Base-by-base conservation (phyloP, 2,329 filamentous ascomycete species). In the Shiraia bambusicola region DNA sequence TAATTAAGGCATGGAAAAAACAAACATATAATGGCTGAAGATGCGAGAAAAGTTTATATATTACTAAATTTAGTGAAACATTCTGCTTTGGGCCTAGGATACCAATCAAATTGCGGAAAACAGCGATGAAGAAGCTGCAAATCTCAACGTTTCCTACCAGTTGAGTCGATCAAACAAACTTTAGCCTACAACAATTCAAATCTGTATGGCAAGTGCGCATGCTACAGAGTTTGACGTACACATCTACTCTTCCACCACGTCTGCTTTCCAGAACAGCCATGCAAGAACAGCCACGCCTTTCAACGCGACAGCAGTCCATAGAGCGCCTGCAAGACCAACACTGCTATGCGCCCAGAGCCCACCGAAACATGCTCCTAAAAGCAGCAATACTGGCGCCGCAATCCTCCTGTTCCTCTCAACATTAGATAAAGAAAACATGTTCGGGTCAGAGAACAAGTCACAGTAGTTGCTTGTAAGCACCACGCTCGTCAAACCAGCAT, bases 401-500 rank as follows among this genome's bases (percentile, higher is more conserved):
- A 70, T 58, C 32, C 80, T 69, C 35, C 77, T 69, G 59, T 81
- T 79, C 34, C 80, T 67, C 59, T 82, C 78, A 0, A 72, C 63
- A 41, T 81, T 77, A 2, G 64, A 57, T 10, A 65, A 45, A 0
- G 63, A 64, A 4, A 80, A 64, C n/a, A 82, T 47, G 7, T 73
- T 71, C 8, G 74, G 69, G 56, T 89, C 86, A 1, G 83, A 86
- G 54, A 88, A 88, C 14, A 92, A 61, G 63, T 92, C 88, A 61
- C 86, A 90, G 71, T 91, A 92, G 48, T 88, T 83, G 61, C 85
- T 89, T 1, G 88, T 92, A 45, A 93, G 69, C 3, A 91, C 88
- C 12, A 90, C 87, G 47, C 84, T 89, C 0, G 87, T 90, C 14
- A 92, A 70, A 2, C 83, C 81, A 43, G 82, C 83, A 60, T 83